Conservation (phyloP, 1,284 basidiomycete genomes). For the Blastosporella zonata region DNA sequence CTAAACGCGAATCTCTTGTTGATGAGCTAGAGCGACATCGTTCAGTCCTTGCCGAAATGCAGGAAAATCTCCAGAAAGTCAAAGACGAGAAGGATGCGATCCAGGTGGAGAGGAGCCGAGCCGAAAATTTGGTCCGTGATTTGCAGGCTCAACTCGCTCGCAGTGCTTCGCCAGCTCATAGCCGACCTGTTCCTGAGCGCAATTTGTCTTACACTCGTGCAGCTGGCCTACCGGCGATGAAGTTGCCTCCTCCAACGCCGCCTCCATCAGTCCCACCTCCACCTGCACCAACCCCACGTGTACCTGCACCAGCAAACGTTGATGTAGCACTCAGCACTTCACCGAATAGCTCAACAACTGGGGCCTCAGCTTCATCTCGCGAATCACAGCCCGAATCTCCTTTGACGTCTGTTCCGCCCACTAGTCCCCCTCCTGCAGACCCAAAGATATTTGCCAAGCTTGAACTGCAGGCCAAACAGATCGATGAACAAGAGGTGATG, state of each 20-base stretch:
- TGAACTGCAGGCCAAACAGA: conserved; percentile 70
- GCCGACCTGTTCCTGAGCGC: conserved; percentile 52
- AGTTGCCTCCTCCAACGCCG: conserved; percentile 85
- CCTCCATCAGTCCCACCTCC: conserved; percentile 88
- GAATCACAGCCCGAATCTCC: conserved; percentile 68
- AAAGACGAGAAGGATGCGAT: conserved; percentile 80
- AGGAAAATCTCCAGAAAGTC: conserved; percentile 69
- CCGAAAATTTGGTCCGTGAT: conserved; percentile 67
- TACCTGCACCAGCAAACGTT: conserved; percentile 37
- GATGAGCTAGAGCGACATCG: conserved; percentile 76
- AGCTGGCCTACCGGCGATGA: conserved; percentile 60
- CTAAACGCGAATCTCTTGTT: conserved; percentile 68
- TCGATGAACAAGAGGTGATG: conserved; percentile 85
- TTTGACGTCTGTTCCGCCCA: conserved; percentile 52
- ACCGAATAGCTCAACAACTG: conserved; percentile 47
- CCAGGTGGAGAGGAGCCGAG: conserved; percentile 66
- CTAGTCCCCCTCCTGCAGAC: conserved; percentile 40
- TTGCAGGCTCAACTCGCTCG: conserved; percentile 72
- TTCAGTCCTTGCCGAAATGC: conserved; percentile 69
- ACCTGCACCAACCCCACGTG: conserved; percentile 71
- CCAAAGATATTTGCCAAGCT: conserved; percentile 56
- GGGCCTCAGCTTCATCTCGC: conserved; percentile 56
- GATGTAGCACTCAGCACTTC: conserved; percentile 50
- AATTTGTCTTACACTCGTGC: conserved; percentile 52
- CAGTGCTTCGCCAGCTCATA: conserved; percentile 49